Evolutionary conservation across 768 basidiomycete genomes (phyloP), one percentile per base, ranked within the genome.

Genomic region (Mycena rebaudengoi): DNA sequence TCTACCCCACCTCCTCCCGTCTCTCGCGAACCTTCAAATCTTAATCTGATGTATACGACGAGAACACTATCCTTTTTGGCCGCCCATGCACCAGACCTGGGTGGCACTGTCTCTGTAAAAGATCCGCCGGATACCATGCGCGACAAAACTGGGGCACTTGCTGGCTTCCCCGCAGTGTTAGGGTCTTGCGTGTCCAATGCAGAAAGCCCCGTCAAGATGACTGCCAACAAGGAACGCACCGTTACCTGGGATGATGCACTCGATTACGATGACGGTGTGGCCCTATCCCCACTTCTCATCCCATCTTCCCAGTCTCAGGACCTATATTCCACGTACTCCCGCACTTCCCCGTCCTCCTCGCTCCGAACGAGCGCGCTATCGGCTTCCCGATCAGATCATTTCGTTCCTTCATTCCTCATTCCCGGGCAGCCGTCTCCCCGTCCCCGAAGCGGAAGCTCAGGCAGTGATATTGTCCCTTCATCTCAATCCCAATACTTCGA

Each of bases 261-360:
- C 41, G 48, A 50, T 39, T 14, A 50, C 18, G 26, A 7, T 14
- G 55, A 44, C n/a, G n/a, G n/a, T n/a, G n/a, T n/a, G n/a, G n/a
- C 16, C 16, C 26, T 26, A 32, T 53, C 60, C 29, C 39, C 50
- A 20, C 37, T n/a, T 32, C 28, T 58, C 41, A 63, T 80, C n/a
- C 79, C 77, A 20, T 80, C 78, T 5, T 82, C 80, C 23, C 80
- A 79, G 62, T 75, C 71, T 25, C 78, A 80, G 48, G 52, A 62
- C 23, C 56, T 65, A 26, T 72, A 70, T 49, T 61, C 30, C 25
- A 25, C 46, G 28, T 40, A n/a, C 46, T 39, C 25, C 46, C 35
- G 18, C n/a, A 10, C 44, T 28, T 39, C 16, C 41, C 28, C 41
- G 28, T 20, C 20, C 48, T 26, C 20, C 32, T 1, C 54, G 23